phyloP scores from a whole-genome alignment of 2,329 filamentous ascomycete species.

The Lachnellula hyalina region DNA sequence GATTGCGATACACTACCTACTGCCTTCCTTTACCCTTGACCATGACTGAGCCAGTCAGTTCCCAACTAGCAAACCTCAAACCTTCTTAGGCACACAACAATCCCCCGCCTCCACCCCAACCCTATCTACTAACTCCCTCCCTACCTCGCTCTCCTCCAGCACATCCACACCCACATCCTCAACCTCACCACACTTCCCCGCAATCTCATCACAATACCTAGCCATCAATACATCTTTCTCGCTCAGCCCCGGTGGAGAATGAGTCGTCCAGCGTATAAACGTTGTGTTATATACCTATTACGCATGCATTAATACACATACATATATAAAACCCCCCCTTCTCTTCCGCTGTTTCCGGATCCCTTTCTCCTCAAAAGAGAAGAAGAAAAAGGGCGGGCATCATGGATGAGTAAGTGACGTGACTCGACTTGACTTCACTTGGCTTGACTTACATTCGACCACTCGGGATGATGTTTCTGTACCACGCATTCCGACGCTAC shows the following conservation, averaged over 20 bases:
- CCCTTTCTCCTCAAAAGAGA: too few species aligned
- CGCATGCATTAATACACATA: not conserved
- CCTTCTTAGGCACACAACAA: conserved; percentile 48
- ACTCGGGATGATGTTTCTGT: conserved; percentile 69
- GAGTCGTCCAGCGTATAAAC: conserved; percentile 69
- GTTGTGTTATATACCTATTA: conserved; percentile 62
- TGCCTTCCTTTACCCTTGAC: not conserved
- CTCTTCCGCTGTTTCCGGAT: too few species aligned
- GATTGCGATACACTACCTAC: not conserved
- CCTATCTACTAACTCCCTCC: conserved; percentile 42
- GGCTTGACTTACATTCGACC: conserved; percentile 57
- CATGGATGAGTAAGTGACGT: not conserved
- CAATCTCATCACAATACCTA: conserved; percentile 54
- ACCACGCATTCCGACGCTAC: conserved; percentile 63
- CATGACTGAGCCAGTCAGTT: not conserved
- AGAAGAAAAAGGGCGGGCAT: not conserved
- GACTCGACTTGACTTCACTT: too few species aligned
- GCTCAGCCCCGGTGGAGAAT: conserved; percentile 60
- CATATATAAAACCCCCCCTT: not conserved
- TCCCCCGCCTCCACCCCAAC: conserved; percentile 44
- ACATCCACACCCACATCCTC: conserved; percentile 15
- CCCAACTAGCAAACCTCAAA: not conserved
- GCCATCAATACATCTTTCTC: conserved; percentile 59
- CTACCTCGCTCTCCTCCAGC: conserved; percentile 23
- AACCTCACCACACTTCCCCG: conserved; percentile 50